These are phyloP conservation scores for Mimosa bimucronata DNA, from an alignment of 306 rosid species.

Conservation along the genomic window DNA sequence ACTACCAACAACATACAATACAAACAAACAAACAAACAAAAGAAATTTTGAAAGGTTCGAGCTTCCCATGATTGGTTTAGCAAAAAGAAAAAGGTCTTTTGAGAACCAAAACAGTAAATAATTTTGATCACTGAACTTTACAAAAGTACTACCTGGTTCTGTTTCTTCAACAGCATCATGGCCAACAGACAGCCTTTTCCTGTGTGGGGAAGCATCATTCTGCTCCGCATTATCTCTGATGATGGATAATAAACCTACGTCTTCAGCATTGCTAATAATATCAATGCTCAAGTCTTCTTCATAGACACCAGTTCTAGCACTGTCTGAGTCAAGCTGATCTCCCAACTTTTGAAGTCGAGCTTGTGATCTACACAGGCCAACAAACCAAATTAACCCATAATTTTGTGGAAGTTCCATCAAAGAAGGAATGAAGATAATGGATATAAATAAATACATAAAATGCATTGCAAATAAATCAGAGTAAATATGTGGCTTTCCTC, in stretches of 20 bases:
- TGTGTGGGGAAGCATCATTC: slow-evolving; percentile 57
- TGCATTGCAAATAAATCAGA: slow-evolving; percentile 8
- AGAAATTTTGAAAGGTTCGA: slow-evolving; percentile 12
- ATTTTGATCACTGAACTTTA: not conserved
- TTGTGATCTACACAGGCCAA: slow-evolving; percentile 64
- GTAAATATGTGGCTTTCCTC: slow-evolving; percentile 51
- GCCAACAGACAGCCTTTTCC: slow-evolving; percentile 53
- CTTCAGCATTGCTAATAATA: slow-evolving; percentile 80
- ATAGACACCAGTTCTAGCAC: slow-evolving; percentile 57
- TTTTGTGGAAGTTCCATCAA: slow-evolving; percentile 12
- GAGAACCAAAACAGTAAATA: slow-evolving; percentile 14
- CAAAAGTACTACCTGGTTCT: slow-evolving; percentile 54
- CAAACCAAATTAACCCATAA: slow-evolving; percentile 34
- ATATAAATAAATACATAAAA: slow-evolving; percentile 17
- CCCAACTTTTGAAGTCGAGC: slow-evolving; percentile 77
- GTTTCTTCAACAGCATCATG: slow-evolving; percentile 52
- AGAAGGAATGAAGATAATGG: slow-evolving; percentile 17
- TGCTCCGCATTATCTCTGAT: slow-evolving; percentile 53
- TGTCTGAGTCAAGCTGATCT: slow-evolving; percentile 75
- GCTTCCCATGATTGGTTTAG: slow-evolving; percentile 22
- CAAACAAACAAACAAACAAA: not conserved
- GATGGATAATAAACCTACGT: slow-evolving; percentile 48
- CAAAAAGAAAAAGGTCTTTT: slow-evolving; percentile 1
- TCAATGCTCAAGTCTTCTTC: slow-evolving; percentile 87
- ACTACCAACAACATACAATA: not conserved